These are phyloP conservation scores for Nadsonia fulvescens DNA, from an alignment of 805 yeast species.

Conservation along the genomic window DNA sequence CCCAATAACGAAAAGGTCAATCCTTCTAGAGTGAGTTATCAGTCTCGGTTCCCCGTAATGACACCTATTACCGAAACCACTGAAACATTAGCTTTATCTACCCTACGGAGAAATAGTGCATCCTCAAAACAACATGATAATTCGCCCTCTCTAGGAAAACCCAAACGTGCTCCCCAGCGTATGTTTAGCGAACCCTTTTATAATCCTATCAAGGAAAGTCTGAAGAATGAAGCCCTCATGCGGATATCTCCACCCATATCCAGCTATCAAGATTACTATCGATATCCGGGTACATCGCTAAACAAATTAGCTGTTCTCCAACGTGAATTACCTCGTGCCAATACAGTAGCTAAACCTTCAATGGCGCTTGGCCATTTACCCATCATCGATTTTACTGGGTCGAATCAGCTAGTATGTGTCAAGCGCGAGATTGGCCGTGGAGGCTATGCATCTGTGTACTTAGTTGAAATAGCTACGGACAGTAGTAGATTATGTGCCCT, in stretches of 20 bases:
- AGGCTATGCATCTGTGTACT: slow-evolving; percentile 62
- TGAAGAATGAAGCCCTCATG: no score
- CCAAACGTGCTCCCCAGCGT: no score
- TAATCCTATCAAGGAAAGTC: no score
- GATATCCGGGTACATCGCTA: not conserved
- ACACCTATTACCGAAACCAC: slow-evolving; percentile 17
- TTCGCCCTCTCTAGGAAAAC: no score
- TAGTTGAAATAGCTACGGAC: slow-evolving; percentile 38
- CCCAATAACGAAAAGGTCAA: no score
- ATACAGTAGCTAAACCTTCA: not conserved
- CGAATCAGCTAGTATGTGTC: no score
- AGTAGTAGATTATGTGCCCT: slow-evolving; percentile 40
- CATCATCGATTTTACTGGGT: no score
- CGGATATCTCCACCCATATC: slow-evolving; percentile 5
- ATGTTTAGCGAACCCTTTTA: no score
- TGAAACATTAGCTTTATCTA: slow-evolving; percentile 8
- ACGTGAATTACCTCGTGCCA: slow-evolving; percentile 1
- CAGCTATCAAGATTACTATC: slow-evolving; percentile 18
- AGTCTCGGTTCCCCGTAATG: slow-evolving; percentile 9
- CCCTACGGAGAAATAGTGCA: no score
- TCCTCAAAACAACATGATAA: no score
- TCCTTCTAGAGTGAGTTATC: not conserved
- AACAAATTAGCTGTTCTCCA: slow-evolving; percentile 2
- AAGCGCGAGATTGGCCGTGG: slow-evolving; percentile 53
- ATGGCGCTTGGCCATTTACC: no score